Evolutionary conservation across 495 filamentous ascomycete genomes (phyloP), one percentile per base, ranked within the genome.

Genomic region (Tuber indicum): DNA sequence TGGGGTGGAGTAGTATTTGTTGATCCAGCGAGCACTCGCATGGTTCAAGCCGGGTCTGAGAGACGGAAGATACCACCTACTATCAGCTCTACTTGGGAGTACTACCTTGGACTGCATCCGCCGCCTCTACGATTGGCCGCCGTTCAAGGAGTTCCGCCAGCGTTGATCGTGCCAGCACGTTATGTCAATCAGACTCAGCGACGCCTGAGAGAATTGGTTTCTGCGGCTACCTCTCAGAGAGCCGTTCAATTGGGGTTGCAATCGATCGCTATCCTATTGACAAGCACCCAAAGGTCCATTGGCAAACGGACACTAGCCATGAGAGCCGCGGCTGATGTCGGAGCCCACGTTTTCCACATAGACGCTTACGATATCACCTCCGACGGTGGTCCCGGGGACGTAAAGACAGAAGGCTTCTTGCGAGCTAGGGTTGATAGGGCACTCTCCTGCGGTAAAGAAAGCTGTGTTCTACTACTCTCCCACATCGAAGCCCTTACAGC

Each of bases 311-410:
- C 90, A 7, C 81, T 94, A 12, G 93, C 93, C 0, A 87, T 86
- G 1, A 88, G 88, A n/a, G 93, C 94, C 5, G 94, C 92, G 81
- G 88, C 90, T 0, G 96, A 98, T 77, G 91, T 98, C 72, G 96
- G 96, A 19, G 85, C 98, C 5, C 96, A 99, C 83, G 91, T 90
- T 1, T 98, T 98, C 82, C 86, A 90, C 17, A 91, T 99, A 75
- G 93, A 98, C 83, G 92, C 93, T 0, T 97, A 96, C 83, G 96
- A 99, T 79, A 93, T 98, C 72, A 86, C 97, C 19, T 93, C 93
- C 16, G 95, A 98, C 81, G 92, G 93, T 32, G 93, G 93, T 52
- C 91, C 90, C 0, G 92, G 93, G 45, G 96, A 99, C 82, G 92
- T 96, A 69, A 97, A 98, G 86, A 94, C 94, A 0, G 96, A 96